These are phyloP conservation scores for Aspergillus sparsus DNA, from an alignment of 495 filamentous ascomycete genomes.

Conservation along the genomic window DNA sequence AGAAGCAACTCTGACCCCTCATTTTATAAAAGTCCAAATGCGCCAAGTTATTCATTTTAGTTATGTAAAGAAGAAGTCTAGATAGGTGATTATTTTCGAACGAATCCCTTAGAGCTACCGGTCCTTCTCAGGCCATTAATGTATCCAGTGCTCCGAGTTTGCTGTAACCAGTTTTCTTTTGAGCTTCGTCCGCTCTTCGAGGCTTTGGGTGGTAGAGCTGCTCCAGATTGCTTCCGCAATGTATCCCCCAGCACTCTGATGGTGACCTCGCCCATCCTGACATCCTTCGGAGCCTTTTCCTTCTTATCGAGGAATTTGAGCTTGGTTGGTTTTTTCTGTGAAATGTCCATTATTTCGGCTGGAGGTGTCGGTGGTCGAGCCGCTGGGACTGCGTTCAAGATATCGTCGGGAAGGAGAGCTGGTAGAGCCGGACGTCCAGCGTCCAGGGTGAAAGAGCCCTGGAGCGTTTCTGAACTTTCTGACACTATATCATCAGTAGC, in stretches of 20 bases:
- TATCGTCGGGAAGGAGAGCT: conserved; percentile 54
- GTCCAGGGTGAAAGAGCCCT: conserved; percentile 45
- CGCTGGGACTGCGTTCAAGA: conserved; percentile 50
- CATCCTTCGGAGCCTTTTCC: conserved; percentile 56
- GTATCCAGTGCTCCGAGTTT: conserved; percentile 36
- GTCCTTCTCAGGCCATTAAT: conserved; percentile 46
- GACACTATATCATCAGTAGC: conserved; percentile 39
- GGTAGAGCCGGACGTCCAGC: conserved; percentile 44
- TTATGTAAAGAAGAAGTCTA: neutral
- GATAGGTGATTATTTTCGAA: conserved; percentile 34
- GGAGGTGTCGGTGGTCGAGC: conserved; percentile 44
- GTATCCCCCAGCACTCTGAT: conserved; percentile 53
- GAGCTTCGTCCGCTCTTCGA: conserved; percentile 48
- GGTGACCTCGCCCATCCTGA: conserved; percentile 52
- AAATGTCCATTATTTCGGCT: conserved; percentile 26
- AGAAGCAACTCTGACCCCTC: neutral
- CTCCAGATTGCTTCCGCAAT: conserved; percentile 34
- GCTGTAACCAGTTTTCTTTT: conserved; percentile 52
- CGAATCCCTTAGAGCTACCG: conserved; percentile 44
- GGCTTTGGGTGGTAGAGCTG: conserved; percentile 50
- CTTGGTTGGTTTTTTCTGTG: conserved; percentile 44
- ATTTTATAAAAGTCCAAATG: no score
- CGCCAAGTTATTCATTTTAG: neutral
- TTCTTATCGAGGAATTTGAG: conserved; percentile 52
- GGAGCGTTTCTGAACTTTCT: conserved; percentile 45